Conservation (phyloP, 106 monocot species). For the Apostasia shenzhenica region DNA sequence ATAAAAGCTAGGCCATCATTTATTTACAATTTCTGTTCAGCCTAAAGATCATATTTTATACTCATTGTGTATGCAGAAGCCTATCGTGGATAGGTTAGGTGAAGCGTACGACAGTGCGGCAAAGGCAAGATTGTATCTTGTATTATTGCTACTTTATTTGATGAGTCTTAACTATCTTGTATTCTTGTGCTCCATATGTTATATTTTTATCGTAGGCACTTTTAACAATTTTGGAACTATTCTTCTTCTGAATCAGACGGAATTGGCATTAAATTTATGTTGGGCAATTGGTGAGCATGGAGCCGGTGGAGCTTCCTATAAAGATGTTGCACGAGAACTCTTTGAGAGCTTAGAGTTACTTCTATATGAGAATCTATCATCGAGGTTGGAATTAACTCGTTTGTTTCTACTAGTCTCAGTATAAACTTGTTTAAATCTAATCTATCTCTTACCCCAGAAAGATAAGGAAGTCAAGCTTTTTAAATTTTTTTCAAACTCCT, state of each 20-base stretch:
- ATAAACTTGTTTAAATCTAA: too few species aligned
- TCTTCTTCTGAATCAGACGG: conserved; percentile 37
- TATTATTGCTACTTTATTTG: background rate
- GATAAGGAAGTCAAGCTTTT: too few species aligned
- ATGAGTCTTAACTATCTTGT: background rate
- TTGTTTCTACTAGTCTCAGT: background rate
- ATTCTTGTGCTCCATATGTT: too few species aligned
- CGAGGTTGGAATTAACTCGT: conserved; percentile 42
- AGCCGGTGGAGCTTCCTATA: conserved; percentile 65
- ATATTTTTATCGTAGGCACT: background rate
- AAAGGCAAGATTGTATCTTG: conserved; percentile 50
- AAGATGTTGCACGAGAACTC: conserved; percentile 77
- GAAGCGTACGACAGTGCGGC: conserved; percentile 76
- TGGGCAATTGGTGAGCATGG: conserved; percentile 98
- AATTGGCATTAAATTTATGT: conserved; percentile 79
- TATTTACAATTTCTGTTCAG: too few species aligned
- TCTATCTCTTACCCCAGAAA: too few species aligned
- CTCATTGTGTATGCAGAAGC: conserved; percentile 63
- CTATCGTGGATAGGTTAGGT: conserved; percentile 70
- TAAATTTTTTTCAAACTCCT: too few species aligned
- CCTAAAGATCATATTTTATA: background rate
- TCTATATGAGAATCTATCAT: conserved; percentile 81
- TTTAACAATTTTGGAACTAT: background rate
- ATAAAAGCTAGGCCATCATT: too few species aligned
- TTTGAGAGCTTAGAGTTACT: conserved; percentile 95